Evolutionary conservation across 116 monocot genomes (phyloP).

Genomic region (Zostera marina): DNA sequence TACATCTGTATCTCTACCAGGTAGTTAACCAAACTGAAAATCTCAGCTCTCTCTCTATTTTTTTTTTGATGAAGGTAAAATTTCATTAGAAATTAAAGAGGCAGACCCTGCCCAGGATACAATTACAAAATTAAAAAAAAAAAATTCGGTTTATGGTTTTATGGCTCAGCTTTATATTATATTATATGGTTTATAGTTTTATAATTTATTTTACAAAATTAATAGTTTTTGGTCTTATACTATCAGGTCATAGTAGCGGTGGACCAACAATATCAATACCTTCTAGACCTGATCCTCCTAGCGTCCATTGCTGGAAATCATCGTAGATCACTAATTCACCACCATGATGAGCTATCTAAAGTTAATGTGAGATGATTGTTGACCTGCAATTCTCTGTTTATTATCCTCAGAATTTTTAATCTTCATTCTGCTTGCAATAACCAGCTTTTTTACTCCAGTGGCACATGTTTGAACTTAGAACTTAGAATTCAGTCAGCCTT

Average conservation of each 20-base stretch:
- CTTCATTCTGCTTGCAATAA: no score
- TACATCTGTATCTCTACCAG: conserved; percentile 30
- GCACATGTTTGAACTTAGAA: no score
- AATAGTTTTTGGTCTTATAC: not conserved
- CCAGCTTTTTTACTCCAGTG: no score
- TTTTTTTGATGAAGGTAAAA: no score
- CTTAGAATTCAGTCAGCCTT: no score
- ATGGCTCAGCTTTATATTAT: not conserved
- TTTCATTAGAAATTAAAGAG: no score
- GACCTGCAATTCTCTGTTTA: not conserved
- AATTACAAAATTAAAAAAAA: no score
- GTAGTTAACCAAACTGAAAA: conserved; percentile 9
- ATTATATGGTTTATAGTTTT: not conserved
- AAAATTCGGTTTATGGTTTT: no score
- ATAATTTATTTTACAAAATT: not conserved
- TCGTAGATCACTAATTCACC: conserved; percentile 6
- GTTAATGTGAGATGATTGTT: not conserved
- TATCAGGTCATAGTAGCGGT: conserved; percentile 32
- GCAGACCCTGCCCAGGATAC: no score
- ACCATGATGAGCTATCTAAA: not conserved
- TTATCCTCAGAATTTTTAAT: not conserved
- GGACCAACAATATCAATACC: conserved; percentile 24
- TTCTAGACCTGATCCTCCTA: conserved; percentile 28
- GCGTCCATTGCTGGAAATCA: conserved; percentile 60
- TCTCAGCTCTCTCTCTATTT: no score